Evolutionary conservation across 2,329 filamentous ascomycete species (phyloP), one percentile per base, ranked within the genome.

Genomic region (Thelonectria discophora): DNA sequence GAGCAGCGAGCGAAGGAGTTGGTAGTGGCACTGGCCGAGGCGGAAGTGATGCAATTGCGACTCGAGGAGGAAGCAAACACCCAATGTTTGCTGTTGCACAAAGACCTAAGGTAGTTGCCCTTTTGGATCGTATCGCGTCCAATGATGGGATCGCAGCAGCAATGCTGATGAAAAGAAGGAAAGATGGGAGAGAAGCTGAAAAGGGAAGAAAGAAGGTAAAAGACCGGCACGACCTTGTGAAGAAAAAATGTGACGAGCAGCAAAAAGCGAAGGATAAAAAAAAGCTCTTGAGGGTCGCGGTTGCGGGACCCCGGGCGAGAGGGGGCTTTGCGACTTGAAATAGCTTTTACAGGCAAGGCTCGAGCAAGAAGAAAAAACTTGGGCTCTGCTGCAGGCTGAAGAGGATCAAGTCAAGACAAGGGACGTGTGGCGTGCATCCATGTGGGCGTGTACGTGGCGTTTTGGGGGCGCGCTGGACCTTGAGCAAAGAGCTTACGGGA

Each of bases 311-410:
- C 58, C 58, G 58, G 65, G 64, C 64, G 42, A 58, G 58, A 56
- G 65, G 63, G 59, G 63, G 63, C 64, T 65, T 64, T 53, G 58
- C 42, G 59, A 69, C 55, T 58, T 64, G 63, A 60, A 59, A 52
- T 68, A 64, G 39, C 42, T 56, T 30, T 7, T 4, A 11, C n/a
- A 20, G 40, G 11, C 21, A 21, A 55, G 40, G 9, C 21, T 21
- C 20, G 42, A 46, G 7, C 24, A 24, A 24, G 24, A 24, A 24
- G 24, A 24, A 24, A 24, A 24, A 24, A 24, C 4, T 7, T 24
- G 7, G 24, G n/a, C 30, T 11, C 49, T 40, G 46, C 43, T 49
- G 52, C 34, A 53, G 52, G 47, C 56, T 18, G 55, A 52, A 39
- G 61, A 53, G 45, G 24, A 32, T 17, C 30, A 46, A 34, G 24